A percentile compares a stretch with the other conserved stretches of the same genome.
These are phyloP conservation scores for Lactarius akahatsu DNA, from an alignment of 768 basidiomycete species.

Conservation along the genomic window DNA sequence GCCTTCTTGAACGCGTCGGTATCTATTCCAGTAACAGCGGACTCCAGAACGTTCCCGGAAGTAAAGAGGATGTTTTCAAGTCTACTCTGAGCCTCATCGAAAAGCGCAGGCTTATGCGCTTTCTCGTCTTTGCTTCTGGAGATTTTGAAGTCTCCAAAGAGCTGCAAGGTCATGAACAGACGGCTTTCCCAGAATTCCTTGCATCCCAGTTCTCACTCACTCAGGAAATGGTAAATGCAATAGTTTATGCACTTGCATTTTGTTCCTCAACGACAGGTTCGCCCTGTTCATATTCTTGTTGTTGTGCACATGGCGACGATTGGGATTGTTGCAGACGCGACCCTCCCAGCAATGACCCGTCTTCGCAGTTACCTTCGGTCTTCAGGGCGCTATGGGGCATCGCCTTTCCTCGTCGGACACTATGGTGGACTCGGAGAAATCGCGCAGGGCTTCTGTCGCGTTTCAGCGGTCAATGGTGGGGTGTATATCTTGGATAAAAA, in stretches of 20 bases:
- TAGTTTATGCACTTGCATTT: constrained; percentile 79
- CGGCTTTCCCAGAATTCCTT: constrained; percentile 65
- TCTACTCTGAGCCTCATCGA: constrained; percentile 76
- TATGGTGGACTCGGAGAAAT: constrained; percentile 94
- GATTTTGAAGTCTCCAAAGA: constrained; percentile 69
- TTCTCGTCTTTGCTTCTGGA: constrained; percentile 75
- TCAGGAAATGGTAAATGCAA: constrained; percentile 52
- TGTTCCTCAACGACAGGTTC: constrained; percentile 59
- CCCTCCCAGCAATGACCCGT: constrained; percentile 64
- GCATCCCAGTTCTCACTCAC: constrained; percentile 60
- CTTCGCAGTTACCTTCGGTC: constrained; percentile 74
- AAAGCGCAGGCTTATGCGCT: constrained; percentile 90
- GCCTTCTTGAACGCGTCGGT: constrained; percentile 69
- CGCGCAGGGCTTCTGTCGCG: constrained; percentile 86
- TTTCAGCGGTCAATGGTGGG: constrained; percentile 76
- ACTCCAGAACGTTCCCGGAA: constrained; percentile 70
- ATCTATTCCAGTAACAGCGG: constrained; percentile 50
- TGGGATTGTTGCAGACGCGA: constrained; percentile 51
- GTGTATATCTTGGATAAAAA: constrained; percentile 69
- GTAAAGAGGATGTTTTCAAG: constrained; percentile 93
- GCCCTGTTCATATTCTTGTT: constrained; percentile 25
- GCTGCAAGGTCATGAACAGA: constrained; percentile 52
- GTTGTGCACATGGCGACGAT: constrained; percentile 14
- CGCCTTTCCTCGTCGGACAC: constrained; percentile 89
- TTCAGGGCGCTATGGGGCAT: constrained; percentile 81